Evolutionary conservation across 2,329 filamentous ascomycete genomes (phyloP).

Genomic region (Tolypocladium tundrense): DNA sequence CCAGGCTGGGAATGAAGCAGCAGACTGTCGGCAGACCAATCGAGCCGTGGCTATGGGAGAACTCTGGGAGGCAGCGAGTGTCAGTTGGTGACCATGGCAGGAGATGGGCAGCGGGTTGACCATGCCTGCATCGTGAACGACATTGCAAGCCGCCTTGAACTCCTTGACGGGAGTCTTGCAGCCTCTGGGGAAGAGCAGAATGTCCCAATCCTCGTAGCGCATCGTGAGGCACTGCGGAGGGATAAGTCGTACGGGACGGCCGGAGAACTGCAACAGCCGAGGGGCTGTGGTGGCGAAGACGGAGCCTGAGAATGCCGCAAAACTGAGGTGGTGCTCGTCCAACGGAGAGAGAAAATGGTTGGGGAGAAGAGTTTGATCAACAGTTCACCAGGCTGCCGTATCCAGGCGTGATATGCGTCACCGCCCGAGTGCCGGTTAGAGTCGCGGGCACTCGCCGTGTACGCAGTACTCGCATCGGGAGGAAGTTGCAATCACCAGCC

Average conservation of each 20-base stretch:
- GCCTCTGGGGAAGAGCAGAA: slow-evolving; percentile 63
- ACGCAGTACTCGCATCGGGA: not conserved
- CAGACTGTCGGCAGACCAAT: slow-evolving; percentile 55
- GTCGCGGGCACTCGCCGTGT: not conserved
- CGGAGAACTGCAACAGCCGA: not conserved
- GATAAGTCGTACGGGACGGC: not conserved
- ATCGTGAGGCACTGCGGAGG: slow-evolving; percentile 35
- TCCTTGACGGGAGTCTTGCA: slow-evolving; percentile 66
- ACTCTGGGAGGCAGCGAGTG: slow-evolving; percentile 27
- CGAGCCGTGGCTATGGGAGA: slow-evolving; percentile 37
- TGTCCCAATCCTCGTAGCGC: slow-evolving; percentile 81
- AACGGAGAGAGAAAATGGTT: not conserved
- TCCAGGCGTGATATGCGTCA: not conserved
- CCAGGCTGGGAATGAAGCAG: slow-evolving; percentile 59
- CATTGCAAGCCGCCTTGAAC: slow-evolving; percentile 70
- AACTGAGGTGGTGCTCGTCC: not conserved
- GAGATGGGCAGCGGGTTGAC: not conserved
- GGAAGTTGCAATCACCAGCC: not conserved
- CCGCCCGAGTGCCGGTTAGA: too few relatives aligned
- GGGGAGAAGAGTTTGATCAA: not conserved
- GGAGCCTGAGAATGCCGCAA: not conserved
- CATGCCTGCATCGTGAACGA: slow-evolving; percentile 42
- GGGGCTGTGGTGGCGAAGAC: not conserved
- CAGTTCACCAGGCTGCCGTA: not conserved
- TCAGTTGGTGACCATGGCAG: not conserved